Base-by-base conservation (phyloP, 192 early-diverging fungal species). In the Haplosporangium gracile region DNA sequence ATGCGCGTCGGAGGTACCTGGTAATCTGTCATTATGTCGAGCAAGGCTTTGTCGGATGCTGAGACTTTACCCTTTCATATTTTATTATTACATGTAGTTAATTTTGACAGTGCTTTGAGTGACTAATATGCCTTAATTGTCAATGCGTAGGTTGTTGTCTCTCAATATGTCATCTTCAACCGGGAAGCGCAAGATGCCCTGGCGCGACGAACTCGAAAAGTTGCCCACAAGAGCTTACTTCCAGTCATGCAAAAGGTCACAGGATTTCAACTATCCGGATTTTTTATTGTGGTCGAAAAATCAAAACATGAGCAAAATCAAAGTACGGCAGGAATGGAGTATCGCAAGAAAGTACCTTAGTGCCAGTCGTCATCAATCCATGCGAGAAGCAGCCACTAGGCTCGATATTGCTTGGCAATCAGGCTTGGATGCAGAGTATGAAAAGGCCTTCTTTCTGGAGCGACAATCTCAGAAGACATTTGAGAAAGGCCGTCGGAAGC, bases 1-100 rank as follows among this genome's bases (percentile, higher is more conserved):
- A 77, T 82, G 81, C 29, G 70, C 72, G 80, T 76, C 80, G 76
- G 60, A 72, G 74, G 74, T 76, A 82, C 74, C 74, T 82, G 81
- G 81, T 77, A 82, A 57, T 77, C 81, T 77, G 71, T n/a, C n/a
- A 74, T 72, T 60, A 42, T 16, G 81, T 77, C 81, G 36, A 82
- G 81, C 81, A 77, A 29, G 81, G 68, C 81, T 73, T 63, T 77
- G 76, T 82, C 81, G 63, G 76, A 55, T 77, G n/a, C 53, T 77
- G 81, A 82, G 81, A 82, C 81, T 82, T 77, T 69, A n/a, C n/a
- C n/a, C n/a, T n/a, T n/a, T n/a, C n/a, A n/a, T n/a, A n/a, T n/a
- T n/a, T n/a, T n/a, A n/a, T n/a, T n/a, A n/a, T n/a, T n/a, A n/a
- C n/a, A n/a, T n/a, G n/a, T n/a, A n/a, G n/a, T n/a, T n/a, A n/a